Base-by-base conservation (phyloP, 169 alveolate genomes). In the Eimeria maxima region DNA sequence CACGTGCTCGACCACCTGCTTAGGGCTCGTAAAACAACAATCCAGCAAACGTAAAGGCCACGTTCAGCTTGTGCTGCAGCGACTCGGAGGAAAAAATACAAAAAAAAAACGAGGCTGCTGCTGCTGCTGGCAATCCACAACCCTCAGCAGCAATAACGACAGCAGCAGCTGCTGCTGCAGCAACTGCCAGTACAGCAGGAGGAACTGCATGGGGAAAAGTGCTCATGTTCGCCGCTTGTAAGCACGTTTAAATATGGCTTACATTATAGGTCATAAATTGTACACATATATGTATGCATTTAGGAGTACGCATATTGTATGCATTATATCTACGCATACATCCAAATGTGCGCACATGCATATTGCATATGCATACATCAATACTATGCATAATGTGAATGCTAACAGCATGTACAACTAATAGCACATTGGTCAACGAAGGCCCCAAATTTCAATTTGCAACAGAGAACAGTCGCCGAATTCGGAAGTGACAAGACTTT, bases 401-500 rank as follows among this genome's bases (percentile, higher is more conserved):
- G 44, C 22, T 18, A 69, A 69, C 22, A 11, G 22, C 13, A 69
- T 65, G 74, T 13, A 29, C 29, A 29, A 29, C 47, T 14, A 69
- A 11, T 29, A 29, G 22, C 44, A 29, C 4, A n/a, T 29, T 29
- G 42, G 78, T 69, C 47, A 69, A 29, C 69, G 53, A 29, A 80
- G 71, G 38, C 90, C 90, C 90, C 90, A 80, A 80, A 80, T 57
- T 53, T 80, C 90, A 14, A 80, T 50, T 47, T 80, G 67, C 90
- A 80, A 13, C 7, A 80, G 67, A 13, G 53, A 27, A 53, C 90
- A 80, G 45, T 80, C 90, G 67, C 69, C 63, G 67, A 80, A 80
- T 11, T 80, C 90, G 4, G 71, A 45, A 27, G 53, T 45, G 44
- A 80, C 44, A 29, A 80, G 90, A 42, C 69, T 42, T 18, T n/a